phyloP scores from a whole-genome alignment of 352 stramenopile species.

The Phytophthora meadii region DNA sequence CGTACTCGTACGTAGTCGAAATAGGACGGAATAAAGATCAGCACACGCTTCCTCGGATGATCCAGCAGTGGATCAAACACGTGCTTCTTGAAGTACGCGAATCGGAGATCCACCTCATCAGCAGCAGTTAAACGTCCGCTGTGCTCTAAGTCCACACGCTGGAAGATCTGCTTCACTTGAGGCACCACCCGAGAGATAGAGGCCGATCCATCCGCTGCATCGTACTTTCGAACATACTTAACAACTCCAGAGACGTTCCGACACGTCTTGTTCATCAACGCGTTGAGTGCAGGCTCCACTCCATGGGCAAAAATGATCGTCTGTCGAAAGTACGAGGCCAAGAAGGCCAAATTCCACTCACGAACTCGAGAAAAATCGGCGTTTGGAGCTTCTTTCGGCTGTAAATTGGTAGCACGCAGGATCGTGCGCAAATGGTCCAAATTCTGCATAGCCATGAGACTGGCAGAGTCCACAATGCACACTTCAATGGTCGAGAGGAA shows the following conservation, averaged over 20 bases:
- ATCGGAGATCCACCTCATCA: constrained; percentile 70
- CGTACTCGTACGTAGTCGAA: constrained; percentile 90
- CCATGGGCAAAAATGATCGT: constrained; percentile 76
- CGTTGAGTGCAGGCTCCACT: constrained; percentile 65
- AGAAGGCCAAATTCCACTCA: constrained; percentile 77
- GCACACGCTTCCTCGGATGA: constrained; percentile 69
- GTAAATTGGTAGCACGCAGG: constrained; percentile 66
- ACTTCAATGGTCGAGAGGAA: constrained; percentile 83
- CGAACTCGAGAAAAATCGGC: constrained; percentile 79
- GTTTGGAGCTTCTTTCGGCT: constrained; percentile 70
- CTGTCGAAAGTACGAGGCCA: constrained; percentile 75
- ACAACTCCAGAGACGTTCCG: constrained; percentile 61
- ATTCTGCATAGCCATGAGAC: constrained; percentile 85
- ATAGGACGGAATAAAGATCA: constrained; percentile 87
- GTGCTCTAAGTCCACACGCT: constrained; percentile 65
- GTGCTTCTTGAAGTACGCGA: constrained; percentile 82
- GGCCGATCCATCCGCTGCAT: constrained; percentile 50
- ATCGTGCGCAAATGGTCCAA: constrained; percentile 77
- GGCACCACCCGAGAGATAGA: constrained; percentile 73
- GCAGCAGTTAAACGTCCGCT: constrained; percentile 32
- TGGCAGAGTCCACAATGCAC: constrained; percentile 83
- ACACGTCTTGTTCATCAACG: constrained; percentile 66
- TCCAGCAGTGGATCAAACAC: constrained; percentile 79
- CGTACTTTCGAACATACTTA: constrained; percentile 66
- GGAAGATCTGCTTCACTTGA: constrained; percentile 83